Conservation (phyloP, 345 rosid genomes). For the Barbarea vulgaris region DNA sequence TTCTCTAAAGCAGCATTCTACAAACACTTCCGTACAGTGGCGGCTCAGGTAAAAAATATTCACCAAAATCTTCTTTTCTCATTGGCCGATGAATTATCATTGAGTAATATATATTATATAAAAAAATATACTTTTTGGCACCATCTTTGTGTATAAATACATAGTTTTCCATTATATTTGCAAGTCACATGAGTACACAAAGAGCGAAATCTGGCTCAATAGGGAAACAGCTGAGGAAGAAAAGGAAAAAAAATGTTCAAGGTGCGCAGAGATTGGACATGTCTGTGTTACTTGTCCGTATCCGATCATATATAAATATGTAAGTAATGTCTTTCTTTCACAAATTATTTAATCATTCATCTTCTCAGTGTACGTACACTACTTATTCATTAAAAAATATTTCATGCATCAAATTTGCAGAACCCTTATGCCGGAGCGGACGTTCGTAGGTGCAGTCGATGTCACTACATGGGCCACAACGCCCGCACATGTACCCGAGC, state of each 20-base stretch:
- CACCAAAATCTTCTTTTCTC: not conserved
- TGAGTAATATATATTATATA: too few species aligned
- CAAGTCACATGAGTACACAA: not conserved
- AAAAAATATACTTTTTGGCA: too few species aligned
- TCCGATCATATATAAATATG: slow-evolving; percentile 13
- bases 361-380: not conserved
- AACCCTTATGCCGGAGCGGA: slow-evolving; percentile 2
- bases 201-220: slow-evolving; percentile 1
- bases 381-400: not conserved
- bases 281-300: slow-evolving; percentile 23
- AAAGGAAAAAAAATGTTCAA: not conserved
- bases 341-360: not conserved
- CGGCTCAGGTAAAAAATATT: not conserved
- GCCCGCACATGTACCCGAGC: slow-evolving; percentile 2
- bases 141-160: not conserved
- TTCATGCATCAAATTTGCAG: not conserved
- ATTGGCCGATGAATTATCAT: not conserved
- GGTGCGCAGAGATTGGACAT: slow-evolving; percentile 31
- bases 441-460: slow-evolving; percentile 14
- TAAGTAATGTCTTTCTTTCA: slow-evolving; percentile 3
- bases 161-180: not conserved
- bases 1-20: slow-evolving; percentile 4
- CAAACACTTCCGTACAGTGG: slow-evolving; percentile 4
- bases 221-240: slow-evolving; percentile 18
- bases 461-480: slow-evolving; percentile 19